Percentiles rank a stretch among this genome's conserved stretches.
Conservation (phyloP, 371 early-diverging fungal species). For the Mycotypha africana region DNA sequence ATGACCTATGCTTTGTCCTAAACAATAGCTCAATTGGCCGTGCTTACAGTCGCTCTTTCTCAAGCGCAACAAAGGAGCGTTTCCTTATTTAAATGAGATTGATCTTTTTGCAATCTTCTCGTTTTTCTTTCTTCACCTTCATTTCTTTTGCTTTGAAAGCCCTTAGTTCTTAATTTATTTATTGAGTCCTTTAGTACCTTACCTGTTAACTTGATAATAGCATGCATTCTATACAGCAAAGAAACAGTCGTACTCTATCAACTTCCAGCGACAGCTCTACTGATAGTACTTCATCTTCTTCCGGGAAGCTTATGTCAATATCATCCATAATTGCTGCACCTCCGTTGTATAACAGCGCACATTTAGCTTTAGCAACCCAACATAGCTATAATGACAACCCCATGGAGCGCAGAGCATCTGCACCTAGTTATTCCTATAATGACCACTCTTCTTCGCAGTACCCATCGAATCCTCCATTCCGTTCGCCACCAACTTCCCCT, state of each 20-base stretch:
- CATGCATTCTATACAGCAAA: constrained; percentile 14
- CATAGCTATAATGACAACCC: constrained; percentile 10
- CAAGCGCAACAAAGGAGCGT: no score
- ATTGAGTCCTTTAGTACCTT: no score
- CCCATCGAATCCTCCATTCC: constrained; percentile 1
- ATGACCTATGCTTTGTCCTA: no score
- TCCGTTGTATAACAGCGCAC: constrained; percentile 10
- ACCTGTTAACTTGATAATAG: no score
- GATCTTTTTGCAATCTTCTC: not conserved
- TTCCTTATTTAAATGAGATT: constrained; percentile 4
- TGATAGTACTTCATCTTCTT: not conserved
- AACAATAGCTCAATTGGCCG: constrained; percentile 10
- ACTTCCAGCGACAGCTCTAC: constrained; percentile 6
- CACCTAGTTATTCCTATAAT: constrained; percentile 12
- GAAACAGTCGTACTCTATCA: constrained; percentile 5
- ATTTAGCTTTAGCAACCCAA: constrained; percentile 4
- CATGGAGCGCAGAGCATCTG: constrained; percentile 19
- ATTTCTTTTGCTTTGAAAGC: not conserved
- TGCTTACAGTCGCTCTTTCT: constrained; percentile 8
- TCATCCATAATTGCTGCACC: constrained; percentile 30
- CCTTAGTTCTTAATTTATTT: not conserved
- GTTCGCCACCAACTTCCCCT: constrained; percentile 34
- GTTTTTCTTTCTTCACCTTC: not conserved
- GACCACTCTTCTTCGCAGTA: not conserved
- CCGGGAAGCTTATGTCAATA: constrained; percentile 31